Percentiles rank a stretch among this genome's conserved stretches.
Conservation (phyloP, 495 filamentous ascomycete genomes). For the Trichoderma virens region DNA sequence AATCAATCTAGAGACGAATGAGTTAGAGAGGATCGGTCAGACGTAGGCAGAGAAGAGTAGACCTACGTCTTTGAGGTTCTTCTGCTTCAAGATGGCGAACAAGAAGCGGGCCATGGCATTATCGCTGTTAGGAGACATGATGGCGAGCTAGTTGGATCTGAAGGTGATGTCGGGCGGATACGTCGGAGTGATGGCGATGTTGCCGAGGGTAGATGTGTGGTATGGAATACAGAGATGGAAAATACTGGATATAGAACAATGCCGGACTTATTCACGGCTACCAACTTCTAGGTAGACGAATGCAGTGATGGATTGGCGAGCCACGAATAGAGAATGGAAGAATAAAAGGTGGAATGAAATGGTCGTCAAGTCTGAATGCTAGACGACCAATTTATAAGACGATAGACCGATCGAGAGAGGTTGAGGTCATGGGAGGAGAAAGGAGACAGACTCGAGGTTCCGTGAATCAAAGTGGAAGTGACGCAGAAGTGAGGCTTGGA, state of each 20-base stretch:
- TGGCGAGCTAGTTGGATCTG: constrained; percentile 12
- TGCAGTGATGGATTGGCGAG: neutral
- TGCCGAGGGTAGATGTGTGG: neutral
- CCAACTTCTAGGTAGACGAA: neutral
- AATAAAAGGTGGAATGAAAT: neutral
- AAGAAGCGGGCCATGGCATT: constrained; percentile 54
- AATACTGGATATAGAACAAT: neutral
- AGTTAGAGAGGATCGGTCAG: neutral
- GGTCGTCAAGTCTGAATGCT: neutral
- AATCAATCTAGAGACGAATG: constrained; percentile 52
- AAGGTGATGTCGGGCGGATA: neutral
- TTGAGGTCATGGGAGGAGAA: neutral
- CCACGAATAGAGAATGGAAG: neutral
- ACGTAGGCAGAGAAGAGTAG: neutral
- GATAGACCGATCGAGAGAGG: neutral
- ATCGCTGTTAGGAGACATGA: constrained; percentile 42
- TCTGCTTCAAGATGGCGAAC: constrained; percentile 68
- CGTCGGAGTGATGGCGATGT: neutral
- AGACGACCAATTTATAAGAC: neutral
- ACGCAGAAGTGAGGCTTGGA: neutral
- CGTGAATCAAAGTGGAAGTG: neutral
- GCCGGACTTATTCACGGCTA: neutral
- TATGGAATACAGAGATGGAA: neutral
- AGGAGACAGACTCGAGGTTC: neutral
- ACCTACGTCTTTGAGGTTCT: constrained; percentile 64